Base-by-base conservation (phyloP, 495 filamentous ascomycete genomes). In the Chaetomium tenue region DNA sequence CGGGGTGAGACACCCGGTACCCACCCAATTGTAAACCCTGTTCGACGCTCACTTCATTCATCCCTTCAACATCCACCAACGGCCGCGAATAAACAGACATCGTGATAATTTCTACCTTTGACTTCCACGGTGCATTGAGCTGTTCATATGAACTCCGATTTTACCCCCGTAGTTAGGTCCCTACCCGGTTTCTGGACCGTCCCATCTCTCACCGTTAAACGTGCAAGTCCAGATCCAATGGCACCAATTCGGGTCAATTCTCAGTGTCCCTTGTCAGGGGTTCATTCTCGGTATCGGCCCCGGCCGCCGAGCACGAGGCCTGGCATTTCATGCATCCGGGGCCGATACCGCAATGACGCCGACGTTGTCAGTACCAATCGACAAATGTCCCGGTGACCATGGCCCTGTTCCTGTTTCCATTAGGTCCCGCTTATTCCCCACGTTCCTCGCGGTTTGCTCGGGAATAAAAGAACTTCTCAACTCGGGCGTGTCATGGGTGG, bases 321-420 rank as follows among this genome's bases (percentile, higher is more conserved):
- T 51, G 16, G 22, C 30, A 54, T 18, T 47, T 16, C 30, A 46
- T 47, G 48, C 47, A 30, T 40, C 15, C 7, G 37, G 48, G 26
- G 57, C 63, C 63, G 63, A 60, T 65, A 54, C 63, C 63, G 57
- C 63, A 65, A 26, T n/a, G n/a, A 33, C 42, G 53, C 54, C 62
- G 61, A 22, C 30, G 20, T 37, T 22, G 23, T 33, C 37, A 54
- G 15, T 33, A 25, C 51, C 51, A 48, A 55, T 56, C 39, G 50
- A 23, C 20, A 50, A 52, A 22, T 33, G 57, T 20, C 3, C 47
- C 22, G 59, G 13, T 51, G 30, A 50, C 48, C 39, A 52, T 26
- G 42, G 57, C 42, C 25, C 40, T 47, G 22, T 25, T 33, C 5
- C n/a, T 25, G 30, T 33, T n/a, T 18, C 18, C 4, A 7, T 18